Percentiles rank a stretch among this genome's conserved stretches.
These are phyloP conservation scores for Martiniozyma asiatica DNA, from an alignment of 1,139 yeast genomes.

Conservation along the genomic window DNA sequence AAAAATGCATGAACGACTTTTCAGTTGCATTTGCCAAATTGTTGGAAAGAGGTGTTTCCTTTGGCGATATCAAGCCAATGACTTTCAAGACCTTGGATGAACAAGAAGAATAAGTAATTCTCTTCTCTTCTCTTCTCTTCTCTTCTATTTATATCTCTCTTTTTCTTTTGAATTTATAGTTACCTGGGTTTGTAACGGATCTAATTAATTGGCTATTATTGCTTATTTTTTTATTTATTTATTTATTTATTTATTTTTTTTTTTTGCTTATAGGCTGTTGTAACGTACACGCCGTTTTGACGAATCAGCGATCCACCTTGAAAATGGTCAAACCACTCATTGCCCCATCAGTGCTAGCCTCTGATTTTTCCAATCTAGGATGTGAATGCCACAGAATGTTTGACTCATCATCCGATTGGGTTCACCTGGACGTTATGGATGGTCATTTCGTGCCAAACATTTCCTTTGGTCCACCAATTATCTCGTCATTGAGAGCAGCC, in stretches of 20 bases:
- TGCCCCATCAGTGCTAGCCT: conserved; percentile 96
- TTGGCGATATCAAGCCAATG: conserved; percentile 32
- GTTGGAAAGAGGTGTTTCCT: conserved; percentile 46
- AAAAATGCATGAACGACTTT: conserved; percentile 39
- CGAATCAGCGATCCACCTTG: background rate
- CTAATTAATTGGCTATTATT: no score
- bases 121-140: background rate
- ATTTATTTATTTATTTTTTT: conserved; percentile 1
- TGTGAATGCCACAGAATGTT: conserved; percentile 77
- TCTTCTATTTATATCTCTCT: conserved; percentile 2
- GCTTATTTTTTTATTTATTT: background rate
- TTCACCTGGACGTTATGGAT: conserved; percentile 97
- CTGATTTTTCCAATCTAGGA: conserved; percentile 83
- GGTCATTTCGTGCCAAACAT: conserved; percentile 97
- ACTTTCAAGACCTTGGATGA: conserved; percentile 63
- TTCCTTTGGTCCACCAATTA: conserved; percentile 86
- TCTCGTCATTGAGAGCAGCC: conserved; percentile 62
- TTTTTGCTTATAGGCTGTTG: background rate
- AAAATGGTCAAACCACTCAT: conserved; percentile 67
- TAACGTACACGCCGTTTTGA: no score
- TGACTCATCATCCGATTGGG: conserved; percentile 79
- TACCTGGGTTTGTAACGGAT: no score
- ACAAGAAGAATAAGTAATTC: conserved; percentile 26
- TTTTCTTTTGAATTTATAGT: no score
- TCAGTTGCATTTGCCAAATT: conserved; percentile 41